A percentile compares a stretch with the other conserved stretches of the same genome.
phyloP scores from a whole-genome alignment of 2,329 filamentous ascomycete genomes.

The Eutypa lata region DNA sequence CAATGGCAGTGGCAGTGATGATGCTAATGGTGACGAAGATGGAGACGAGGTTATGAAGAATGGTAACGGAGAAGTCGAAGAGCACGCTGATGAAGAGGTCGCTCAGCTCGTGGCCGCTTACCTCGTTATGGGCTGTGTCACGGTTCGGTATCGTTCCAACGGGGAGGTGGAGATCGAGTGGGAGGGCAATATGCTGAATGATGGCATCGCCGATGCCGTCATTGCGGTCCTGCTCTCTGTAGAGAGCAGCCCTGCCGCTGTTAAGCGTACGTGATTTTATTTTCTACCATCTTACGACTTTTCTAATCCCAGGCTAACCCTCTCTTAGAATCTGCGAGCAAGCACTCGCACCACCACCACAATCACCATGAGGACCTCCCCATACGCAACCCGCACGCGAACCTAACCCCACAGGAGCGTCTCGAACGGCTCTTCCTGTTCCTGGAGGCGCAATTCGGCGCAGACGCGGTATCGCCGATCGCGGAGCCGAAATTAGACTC shows the following conservation, averaged over 20 bases:
- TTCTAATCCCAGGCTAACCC: slow-evolving; percentile 15
- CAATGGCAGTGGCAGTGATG: no score
- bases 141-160: slow-evolving; percentile 71
- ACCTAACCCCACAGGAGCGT: slow-evolving; percentile 69
- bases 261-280: slow-evolving; percentile 65
- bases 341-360: slow-evolving; percentile 48
- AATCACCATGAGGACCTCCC: no score
- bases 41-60: slow-evolving; percentile 10
- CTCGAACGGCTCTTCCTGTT: slow-evolving; percentile 89
- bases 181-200: slow-evolving; percentile 97
- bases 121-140: slow-evolving; percentile 85
- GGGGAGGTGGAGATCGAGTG: slow-evolving; percentile 90
- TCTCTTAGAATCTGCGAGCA: slow-evolving; percentile 55
- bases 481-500: slow-evolving; percentile 56
- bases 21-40: no score
- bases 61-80: slow-evolving; percentile 40
- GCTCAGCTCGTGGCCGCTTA: slow-evolving; percentile 54
- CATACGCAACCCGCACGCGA: slow-evolving; percentile 68
- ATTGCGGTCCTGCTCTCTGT: slow-evolving; percentile 90
- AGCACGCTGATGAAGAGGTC: slow-evolving; percentile 62
- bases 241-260: slow-evolving; percentile 90
- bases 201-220: slow-evolving; percentile 95
- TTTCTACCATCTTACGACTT: not conserved
- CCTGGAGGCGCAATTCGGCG: slow-evolving; percentile 92
- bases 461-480: slow-evolving; percentile 77